Evolutionary conservation across 306 rosid species (phyloP).

Genomic region (Castanea crenata): DNA sequence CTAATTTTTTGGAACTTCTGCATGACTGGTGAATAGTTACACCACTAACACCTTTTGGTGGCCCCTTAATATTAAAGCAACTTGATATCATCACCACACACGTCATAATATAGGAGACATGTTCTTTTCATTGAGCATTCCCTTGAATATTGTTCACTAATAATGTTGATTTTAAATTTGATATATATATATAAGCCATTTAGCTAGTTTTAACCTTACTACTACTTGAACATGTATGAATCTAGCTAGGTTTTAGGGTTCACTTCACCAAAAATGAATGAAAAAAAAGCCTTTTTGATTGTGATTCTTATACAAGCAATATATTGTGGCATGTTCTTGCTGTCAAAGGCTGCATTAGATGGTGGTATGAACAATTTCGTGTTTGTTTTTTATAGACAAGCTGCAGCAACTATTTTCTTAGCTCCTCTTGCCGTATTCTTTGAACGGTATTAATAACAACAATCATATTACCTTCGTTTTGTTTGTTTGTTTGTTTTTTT

Average conservation of each 20-base stretch:
- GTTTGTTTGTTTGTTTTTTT: neutral
- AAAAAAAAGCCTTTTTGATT: slow-evolving; percentile 28
- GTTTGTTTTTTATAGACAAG: slow-evolving; percentile 75
- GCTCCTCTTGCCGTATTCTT: slow-evolving; percentile 56
- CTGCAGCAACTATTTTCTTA: slow-evolving; percentile 52
- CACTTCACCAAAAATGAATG: slow-evolving; percentile 15
- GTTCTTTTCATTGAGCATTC: neutral
- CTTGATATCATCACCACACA: slow-evolving; percentile 38
- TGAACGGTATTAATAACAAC: slow-evolving; percentile 38
- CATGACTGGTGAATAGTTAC: neutral
- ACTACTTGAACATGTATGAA: neutral
- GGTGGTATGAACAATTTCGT: slow-evolving; percentile 77
- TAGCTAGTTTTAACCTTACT: neutral
- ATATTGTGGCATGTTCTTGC: slow-evolving; percentile 62
- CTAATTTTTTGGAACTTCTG: neutral
- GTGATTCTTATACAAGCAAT: slow-evolving; percentile 57
- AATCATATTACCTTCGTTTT: neutral
- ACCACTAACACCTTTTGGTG: slow-evolving; percentile 24
- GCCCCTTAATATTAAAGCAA: slow-evolving; percentile 30
- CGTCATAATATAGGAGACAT: slow-evolving; percentile 4
- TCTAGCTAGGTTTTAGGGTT: neutral
- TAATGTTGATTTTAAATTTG: slow-evolving; percentile 1
- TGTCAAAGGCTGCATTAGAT: slow-evolving; percentile 73
- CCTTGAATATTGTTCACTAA: slow-evolving; percentile 24
- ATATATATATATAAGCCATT: neutral